Evolutionary conservation across 2,329 filamentous ascomycete genomes (phyloP).

Genomic region (Stagonosporopsis chrysanthemi): DNA sequence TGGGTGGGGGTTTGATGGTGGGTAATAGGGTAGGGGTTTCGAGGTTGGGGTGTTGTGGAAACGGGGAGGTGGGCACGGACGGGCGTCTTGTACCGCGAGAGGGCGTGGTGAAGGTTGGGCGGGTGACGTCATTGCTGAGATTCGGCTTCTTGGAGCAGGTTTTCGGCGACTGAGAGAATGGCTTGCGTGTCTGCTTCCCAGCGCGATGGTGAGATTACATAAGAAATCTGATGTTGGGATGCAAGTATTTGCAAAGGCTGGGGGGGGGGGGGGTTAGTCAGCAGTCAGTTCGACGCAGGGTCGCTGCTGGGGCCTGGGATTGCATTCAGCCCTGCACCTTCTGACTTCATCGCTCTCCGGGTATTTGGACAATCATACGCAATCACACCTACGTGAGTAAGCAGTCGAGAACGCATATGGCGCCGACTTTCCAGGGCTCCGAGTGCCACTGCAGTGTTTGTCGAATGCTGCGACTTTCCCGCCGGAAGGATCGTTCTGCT

Average conservation of each 20-base stretch:
- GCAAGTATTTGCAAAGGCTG: neutral
- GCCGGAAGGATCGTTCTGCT: constrained; percentile 6
- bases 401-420: too few relatives aligned
- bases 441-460: too few relatives aligned
- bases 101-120: constrained; percentile 9
- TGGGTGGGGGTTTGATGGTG: neutral
- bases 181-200: too few relatives aligned
- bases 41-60: too few relatives aligned
- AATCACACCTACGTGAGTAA: too few relatives aligned
- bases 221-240: too few relatives aligned
- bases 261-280: constrained; percentile 4
- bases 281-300: constrained; percentile 1
- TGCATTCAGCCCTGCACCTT: constrained; percentile 1
- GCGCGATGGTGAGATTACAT: too few relatives aligned
- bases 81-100: neutral
- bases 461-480: neutral
- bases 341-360: neutral
- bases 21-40: too few relatives aligned
- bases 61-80: neutral
- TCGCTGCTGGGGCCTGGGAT: neutral
- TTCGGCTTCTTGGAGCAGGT: constrained; percentile 9
- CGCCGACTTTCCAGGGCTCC: too few relatives aligned
- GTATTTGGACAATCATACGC: too few relatives aligned
- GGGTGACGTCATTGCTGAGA: constrained; percentile 31
- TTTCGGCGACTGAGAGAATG: neutral